A percentile compares a stretch with the other conserved stretches of the same genome.
phyloP scores from a whole-genome alignment of 2,329 filamentous ascomycete genomes.

The Microcyclosporella mali region DNA sequence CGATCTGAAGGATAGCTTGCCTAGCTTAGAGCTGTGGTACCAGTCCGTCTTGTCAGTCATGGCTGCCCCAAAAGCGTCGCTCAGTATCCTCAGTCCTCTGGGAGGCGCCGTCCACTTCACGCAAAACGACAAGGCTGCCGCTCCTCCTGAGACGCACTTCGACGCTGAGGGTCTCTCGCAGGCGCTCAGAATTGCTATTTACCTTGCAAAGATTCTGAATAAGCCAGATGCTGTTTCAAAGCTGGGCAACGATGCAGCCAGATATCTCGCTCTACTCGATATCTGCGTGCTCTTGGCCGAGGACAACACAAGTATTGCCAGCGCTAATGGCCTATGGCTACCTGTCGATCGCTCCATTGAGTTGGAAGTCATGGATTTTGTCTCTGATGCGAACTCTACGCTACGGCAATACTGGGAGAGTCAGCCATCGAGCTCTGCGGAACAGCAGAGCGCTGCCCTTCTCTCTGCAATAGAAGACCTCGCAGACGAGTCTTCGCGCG shows the following conservation, averaged over 20 bases:
- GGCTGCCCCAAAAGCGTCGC: constrained; percentile 51
- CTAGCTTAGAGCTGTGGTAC: constrained; percentile 54
- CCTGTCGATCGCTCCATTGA: constrained; percentile 39
- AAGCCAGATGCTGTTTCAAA: constrained; percentile 30
- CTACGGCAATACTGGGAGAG: constrained; percentile 37
- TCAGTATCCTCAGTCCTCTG: constrained; percentile 68
- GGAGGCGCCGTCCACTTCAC: constrained; percentile 65
- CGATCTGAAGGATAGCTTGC: constrained; percentile 22
- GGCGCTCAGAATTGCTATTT: constrained; percentile 69
- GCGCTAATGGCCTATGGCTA: constrained; percentile 50
- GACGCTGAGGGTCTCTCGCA: constrained; percentile 67
- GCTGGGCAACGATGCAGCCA: constrained; percentile 29
- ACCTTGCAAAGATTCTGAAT: constrained; percentile 55
- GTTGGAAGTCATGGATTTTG: constrained; percentile 47
- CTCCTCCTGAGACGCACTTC: constrained; percentile 23
- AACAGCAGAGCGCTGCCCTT: not conserved
- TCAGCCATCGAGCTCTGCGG: not conserved
- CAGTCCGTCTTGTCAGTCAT: constrained; percentile 54
- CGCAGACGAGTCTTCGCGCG: not conserved
- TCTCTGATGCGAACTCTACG: constrained; percentile 46
- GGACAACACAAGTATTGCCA: constrained; percentile 54
- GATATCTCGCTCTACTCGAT: constrained; percentile 47
- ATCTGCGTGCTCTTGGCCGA: constrained; percentile 53
- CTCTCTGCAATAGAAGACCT: constrained; percentile 10
- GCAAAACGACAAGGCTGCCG: constrained; percentile 20